Evolutionary conservation across 2,329 filamentous ascomycete genomes (phyloP).

Genomic region (Thelonectria blattea): DNA sequence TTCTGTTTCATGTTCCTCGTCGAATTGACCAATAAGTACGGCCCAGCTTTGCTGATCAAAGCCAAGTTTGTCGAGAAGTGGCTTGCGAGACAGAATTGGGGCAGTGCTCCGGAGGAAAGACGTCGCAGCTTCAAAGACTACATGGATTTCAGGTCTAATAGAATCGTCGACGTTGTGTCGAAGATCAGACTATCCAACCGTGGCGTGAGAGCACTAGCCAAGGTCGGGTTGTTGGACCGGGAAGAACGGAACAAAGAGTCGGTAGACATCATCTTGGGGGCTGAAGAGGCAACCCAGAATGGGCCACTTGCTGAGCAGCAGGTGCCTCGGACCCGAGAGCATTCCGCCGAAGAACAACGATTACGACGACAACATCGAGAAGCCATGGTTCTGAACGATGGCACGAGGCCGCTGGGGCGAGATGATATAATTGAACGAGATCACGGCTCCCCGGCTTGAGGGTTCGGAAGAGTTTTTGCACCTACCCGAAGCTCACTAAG

Average conservation of each 20-base stretch:
- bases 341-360: conserved; percentile 71
- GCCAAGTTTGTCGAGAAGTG: conserved; percentile 74
- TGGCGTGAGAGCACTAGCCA: conserved; percentile 60
- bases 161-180: conserved; percentile 58
- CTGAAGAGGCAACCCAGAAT: conserved; percentile 37
- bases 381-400: conserved; percentile 90
- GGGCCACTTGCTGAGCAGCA: conserved; percentile 38
- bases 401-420: conserved; percentile 73
- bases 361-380: conserved; percentile 79
- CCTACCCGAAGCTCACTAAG: neutral
- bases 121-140: conserved; percentile 61
- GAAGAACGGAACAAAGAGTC: conserved; percentile 39
- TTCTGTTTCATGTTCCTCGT: conserved; percentile 63
- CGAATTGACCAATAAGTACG: conserved; percentile 65
- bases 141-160: conserved; percentile 56
- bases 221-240: conserved; percentile 53
- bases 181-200: conserved; percentile 54
- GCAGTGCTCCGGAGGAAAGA: conserved; percentile 58
- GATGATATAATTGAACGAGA: conserved; percentile 80
- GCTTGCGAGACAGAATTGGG: conserved; percentile 77
- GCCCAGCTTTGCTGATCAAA: conserved; percentile 62
- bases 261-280: conserved; percentile 44
- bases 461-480: neutral
- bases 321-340: conserved; percentile 50
- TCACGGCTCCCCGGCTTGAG: conserved; percentile 48